Evolutionary conservation across 164 flowering plant genomes (phyloP).

Genomic region (Akebia trifoliata): DNA sequence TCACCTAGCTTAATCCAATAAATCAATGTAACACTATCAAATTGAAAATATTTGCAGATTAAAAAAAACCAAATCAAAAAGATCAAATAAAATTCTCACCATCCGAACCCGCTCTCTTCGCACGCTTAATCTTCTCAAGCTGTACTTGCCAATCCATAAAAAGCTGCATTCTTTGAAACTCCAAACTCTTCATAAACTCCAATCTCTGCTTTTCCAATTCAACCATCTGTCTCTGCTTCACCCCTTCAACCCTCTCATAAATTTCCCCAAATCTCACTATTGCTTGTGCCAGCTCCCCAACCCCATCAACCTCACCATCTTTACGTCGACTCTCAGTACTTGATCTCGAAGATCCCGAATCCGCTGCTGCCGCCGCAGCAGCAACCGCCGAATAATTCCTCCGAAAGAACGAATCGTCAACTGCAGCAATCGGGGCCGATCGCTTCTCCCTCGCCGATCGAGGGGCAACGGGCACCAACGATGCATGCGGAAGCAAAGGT

Average conservation of each 20-base stretch:
- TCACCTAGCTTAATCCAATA: too few relatives aligned
- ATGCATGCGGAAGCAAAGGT: conserved; percentile 17
- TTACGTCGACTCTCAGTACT: conserved; percentile 24
- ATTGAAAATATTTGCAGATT: background rate
- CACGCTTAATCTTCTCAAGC: conserved; percentile 68
- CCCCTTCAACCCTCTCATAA: conserved; percentile 72
- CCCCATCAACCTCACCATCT: conserved; percentile 36
- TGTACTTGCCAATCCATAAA: conserved; percentile 79
- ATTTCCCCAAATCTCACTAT: conserved; percentile 64
- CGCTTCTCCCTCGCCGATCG: conserved; percentile 25
- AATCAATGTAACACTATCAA: background rate
- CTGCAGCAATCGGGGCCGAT: conserved; percentile 18
- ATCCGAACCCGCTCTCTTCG: conserved; percentile 39
- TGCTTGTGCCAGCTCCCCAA: conserved; percentile 58
- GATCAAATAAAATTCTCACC: conserved; percentile 29
- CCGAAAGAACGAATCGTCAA: conserved; percentile 36
- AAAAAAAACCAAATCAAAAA: conserved; percentile 6
- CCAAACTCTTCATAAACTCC: conserved; percentile 73
- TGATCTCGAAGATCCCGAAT: conserved; percentile 28
- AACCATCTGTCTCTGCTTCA: conserved; percentile 66
- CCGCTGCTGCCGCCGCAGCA: conserved; percentile 37
- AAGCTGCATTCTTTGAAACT: conserved; percentile 76
- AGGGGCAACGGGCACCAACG: conserved; percentile 25
- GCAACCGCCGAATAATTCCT: conserved; percentile 58
- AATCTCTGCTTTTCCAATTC: conserved; percentile 85